Evolutionary conservation across 352 stramenopile genomes (phyloP).

Genomic region (Globisporangium orthogonon): DNA sequence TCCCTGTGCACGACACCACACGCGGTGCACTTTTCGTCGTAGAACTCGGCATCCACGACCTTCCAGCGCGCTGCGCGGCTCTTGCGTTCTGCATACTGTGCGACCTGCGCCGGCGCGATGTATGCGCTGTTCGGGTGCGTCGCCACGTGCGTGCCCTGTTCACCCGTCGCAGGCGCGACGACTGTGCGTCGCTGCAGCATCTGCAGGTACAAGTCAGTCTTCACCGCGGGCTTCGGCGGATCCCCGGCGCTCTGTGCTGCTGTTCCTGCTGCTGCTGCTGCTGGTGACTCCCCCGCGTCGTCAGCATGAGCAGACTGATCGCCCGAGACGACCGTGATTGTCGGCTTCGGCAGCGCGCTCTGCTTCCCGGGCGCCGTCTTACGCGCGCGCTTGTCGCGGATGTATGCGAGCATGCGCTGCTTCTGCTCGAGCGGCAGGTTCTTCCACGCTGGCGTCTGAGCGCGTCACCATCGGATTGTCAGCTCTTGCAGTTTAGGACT

Average conservation of each 20-base stretch:
- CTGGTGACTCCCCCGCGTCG: constrained; percentile 1
- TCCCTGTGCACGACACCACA: constrained; percentile 47
- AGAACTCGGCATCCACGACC: constrained; percentile 68
- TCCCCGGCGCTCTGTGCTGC: constrained; percentile 6
- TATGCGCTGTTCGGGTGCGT: constrained; percentile 61
- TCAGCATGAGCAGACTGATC: background rate
- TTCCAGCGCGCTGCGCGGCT: constrained; percentile 57
- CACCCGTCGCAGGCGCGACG: constrained; percentile 12
- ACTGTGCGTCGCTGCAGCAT: constrained; percentile 74
- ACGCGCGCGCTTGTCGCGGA: constrained; percentile 49
- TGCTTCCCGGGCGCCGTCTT: constrained; percentile 9
- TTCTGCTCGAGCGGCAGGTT: constrained; percentile 70
- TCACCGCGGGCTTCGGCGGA: constrained; percentile 12
- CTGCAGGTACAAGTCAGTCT: constrained; percentile 65
- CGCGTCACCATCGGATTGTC: too few species aligned
- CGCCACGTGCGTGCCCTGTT: background rate
- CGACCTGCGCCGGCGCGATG: constrained; percentile 36
- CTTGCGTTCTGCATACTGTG: constrained; percentile 41
- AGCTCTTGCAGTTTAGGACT: too few species aligned
- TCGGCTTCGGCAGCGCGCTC: constrained; percentile 4
- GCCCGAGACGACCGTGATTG: background rate
- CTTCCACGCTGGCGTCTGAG: constrained; percentile 70
- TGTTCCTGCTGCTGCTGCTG: background rate
- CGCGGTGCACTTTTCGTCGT: constrained; percentile 36
- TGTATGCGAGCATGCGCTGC: constrained; percentile 76